Conservation (phyloP, 208 protist species). For the Trypanosoma avium region DNA sequence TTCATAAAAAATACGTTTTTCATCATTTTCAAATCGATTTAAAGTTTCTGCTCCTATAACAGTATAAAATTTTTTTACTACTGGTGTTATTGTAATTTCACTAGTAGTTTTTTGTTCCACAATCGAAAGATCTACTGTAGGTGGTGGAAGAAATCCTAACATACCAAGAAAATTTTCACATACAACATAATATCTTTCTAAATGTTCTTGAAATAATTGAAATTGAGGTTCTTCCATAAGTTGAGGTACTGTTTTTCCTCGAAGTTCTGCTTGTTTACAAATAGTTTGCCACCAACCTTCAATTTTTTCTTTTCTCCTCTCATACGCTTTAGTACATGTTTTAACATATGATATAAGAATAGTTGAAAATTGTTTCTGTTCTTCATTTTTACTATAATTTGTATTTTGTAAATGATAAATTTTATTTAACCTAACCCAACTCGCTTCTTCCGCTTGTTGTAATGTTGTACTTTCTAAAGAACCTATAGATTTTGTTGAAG, state of each 20-base stretch:
- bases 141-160: slow-evolving; percentile 12
- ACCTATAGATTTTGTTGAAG: slow-evolving; percentile 5
- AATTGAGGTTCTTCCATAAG: slow-evolving; percentile 13
- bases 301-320: slow-evolving; percentile 1
- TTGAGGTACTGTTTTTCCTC: not conserved
- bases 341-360: slow-evolving; percentile 1
- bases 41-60: slow-evolving; percentile 19
- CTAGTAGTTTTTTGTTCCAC: slow-evolving; percentile 5
- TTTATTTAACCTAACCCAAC: slow-evolving; percentile 16
- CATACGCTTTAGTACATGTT: not conserved
- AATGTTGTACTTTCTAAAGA: slow-evolving; percentile 1
- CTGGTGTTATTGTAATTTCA: slow-evolving; percentile 9
- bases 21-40: slow-evolving; percentile 29
- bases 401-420: not conserved
- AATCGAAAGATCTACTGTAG: slow-evolving; percentile 12
- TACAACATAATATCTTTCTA: slow-evolving; percentile 17
- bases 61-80: slow-evolving; percentile 11
- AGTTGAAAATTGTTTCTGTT: slow-evolving; percentile 16
- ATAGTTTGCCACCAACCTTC: slow-evolving; percentile 23
- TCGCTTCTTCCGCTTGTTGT: slow-evolving; percentile 18
- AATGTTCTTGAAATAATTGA: slow-evolving; percentile 18
- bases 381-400: slow-evolving; percentile 7
- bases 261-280: slow-evolving; percentile 10
- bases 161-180: slow-evolving; percentile 30
- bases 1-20: slow-evolving; percentile 31